These are phyloP conservation scores for Oryza officinalis DNA, from an alignment of 176 grass and related monocot genomes.

Conservation along the genomic window DNA sequence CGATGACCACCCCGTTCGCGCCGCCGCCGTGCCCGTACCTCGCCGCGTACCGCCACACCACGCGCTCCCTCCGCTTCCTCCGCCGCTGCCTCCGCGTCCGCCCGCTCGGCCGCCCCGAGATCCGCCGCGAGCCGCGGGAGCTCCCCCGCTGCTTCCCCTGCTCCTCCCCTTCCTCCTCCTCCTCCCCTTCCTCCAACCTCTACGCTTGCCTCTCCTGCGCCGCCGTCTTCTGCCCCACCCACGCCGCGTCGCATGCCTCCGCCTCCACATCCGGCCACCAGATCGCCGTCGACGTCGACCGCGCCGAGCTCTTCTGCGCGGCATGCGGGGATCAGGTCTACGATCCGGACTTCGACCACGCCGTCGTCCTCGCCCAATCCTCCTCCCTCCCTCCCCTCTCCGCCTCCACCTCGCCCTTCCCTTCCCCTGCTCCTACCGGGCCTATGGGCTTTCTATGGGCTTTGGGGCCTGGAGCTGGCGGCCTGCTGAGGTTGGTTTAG, in stretches of 20 bases:
- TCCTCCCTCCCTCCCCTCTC: constrained; percentile 44
- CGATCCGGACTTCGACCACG: constrained; percentile 84
- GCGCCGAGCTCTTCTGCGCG: constrained; percentile 85
- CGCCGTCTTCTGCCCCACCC: constrained; percentile 63
- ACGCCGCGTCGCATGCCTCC: constrained; percentile 58
- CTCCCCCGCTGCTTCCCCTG: too few species aligned
- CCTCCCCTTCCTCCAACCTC: constrained; percentile 44
- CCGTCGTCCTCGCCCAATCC: constrained; percentile 72
- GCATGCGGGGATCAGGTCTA: constrained; percentile 93
- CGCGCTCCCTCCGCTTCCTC: too few species aligned
- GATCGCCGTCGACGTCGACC: constrained; percentile 90
- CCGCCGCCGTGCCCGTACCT: too few species aligned
- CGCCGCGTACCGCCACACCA: too few species aligned
- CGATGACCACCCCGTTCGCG: too few species aligned
- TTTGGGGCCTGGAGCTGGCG: too few species aligned
- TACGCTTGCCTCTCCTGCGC: constrained; percentile 86
- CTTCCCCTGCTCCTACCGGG: not conserved
- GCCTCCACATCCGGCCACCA: constrained; percentile 61
- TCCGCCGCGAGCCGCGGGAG: too few species aligned
- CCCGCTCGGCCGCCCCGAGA: too few species aligned
- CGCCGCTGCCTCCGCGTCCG: too few species aligned
- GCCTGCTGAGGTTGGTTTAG: too few species aligned
- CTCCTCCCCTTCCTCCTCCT: constrained; percentile 41
- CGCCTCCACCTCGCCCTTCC: not conserved
- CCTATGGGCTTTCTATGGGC: too few species aligned